Evolutionary conservation across 2,329 filamentous ascomycete genomes (phyloP), one percentile per base, ranked within the genome.

Genomic region (Pezicula neosporulosa): DNA sequence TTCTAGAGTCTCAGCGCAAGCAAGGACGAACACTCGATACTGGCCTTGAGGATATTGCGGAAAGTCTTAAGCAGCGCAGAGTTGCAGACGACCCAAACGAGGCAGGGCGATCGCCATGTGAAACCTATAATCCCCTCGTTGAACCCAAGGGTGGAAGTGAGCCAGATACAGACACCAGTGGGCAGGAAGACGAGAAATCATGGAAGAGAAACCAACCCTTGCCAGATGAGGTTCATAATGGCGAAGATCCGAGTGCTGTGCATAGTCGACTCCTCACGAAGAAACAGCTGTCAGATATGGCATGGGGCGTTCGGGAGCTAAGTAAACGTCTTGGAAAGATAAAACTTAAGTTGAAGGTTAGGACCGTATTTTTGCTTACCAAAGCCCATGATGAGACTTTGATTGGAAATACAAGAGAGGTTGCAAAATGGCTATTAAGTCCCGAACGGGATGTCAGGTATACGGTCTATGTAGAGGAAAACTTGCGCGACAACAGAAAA

Each of bases 281-380:
- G 74, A 91, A 89, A 68, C 90, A 99, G 70, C 77, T 99, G 39
- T 91, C 88, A 13, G 94, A 97, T 63, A 97, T 99, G 93, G 92
- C 93, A 0, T 92, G 93, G 83, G 92, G 93, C 24, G 94, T 97
- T 52, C 80, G 94, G 44, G 90, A 97, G 70, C 75, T 99, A 52
- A 93, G 89, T 28, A 88, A 96, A 64, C 87, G 89, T 54, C 73
- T 97, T 53, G 89, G 90, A 47, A 91, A 85, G 68, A 85, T 97
- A 67, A 83, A 86, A 52, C 77, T 99, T 56, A 89, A 87, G 67
- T 83, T 96, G 58, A 86, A 86, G 48, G 90, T 96, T 58, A 83
- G 83, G 66, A 87, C 82, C 50, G 85, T 99, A 28, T 96, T 97
- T 63, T 73, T 99, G 30, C 75, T 99, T 45, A 95, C 90, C 39